Conservation (phyloP, 169 alveolate species). For the Plasmodium vinckei region DNA sequence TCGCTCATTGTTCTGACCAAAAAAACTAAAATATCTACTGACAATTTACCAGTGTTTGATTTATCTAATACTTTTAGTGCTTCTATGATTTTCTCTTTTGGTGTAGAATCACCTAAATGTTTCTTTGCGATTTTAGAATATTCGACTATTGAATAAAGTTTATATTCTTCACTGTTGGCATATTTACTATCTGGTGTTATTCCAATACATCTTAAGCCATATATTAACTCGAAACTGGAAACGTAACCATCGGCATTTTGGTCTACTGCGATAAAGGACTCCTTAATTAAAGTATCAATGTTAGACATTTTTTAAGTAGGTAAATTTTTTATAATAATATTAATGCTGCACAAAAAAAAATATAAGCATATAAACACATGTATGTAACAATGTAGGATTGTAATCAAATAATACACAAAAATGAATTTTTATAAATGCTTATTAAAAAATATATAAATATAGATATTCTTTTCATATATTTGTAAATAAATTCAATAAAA, state of each 20-base stretch:
- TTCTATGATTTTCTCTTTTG: slow-evolving; percentile 23
- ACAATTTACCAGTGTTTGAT: slow-evolving; percentile 18
- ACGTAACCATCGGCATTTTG: slow-evolving; percentile 28
- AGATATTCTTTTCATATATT: background rate
- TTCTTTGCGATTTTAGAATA: slow-evolving; percentile 63
- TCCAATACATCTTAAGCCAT: slow-evolving; percentile 66
- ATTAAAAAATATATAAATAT: background rate
- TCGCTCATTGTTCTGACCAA: slow-evolving; percentile 64
- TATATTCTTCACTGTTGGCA: slow-evolving; percentile 6
- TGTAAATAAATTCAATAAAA: slow-evolving; percentile 4
- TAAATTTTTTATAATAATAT: background rate
- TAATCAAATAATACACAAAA: background rate
- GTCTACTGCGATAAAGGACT: slow-evolving; percentile 48
- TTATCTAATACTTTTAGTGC: slow-evolving; percentile 55
- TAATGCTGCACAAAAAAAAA: slow-evolving; percentile 8
- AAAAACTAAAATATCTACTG: slow-evolving; percentile 16
- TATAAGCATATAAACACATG: background rate
- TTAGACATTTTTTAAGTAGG: slow-evolving; percentile 23
- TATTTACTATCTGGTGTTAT: slow-evolving; percentile 10
- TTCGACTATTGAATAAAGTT: slow-evolving; percentile 19
- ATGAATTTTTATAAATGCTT: background rate
- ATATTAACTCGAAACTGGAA: slow-evolving; percentile 24
- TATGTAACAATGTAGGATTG: background rate
- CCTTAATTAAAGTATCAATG: slow-evolving; percentile 34
- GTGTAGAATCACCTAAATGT: slow-evolving; percentile 44